Base-by-base conservation (phyloP, 2,329 filamentous ascomycete species). In the Teratosphaeria epicoccoides region DNA sequence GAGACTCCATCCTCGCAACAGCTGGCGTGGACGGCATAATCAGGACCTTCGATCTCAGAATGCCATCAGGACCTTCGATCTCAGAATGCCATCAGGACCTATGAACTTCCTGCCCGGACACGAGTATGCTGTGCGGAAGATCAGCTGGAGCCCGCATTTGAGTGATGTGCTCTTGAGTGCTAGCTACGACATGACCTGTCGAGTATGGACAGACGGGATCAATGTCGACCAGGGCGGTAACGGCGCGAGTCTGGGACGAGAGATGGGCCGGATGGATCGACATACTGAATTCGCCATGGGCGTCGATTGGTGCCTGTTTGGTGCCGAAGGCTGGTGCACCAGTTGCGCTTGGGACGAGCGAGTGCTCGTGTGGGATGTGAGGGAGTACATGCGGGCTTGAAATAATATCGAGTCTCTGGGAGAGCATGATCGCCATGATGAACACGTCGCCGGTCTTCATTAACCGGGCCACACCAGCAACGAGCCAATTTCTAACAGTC, bases 251-350 rank as follows among this genome's bases (percentile, higher is more conserved):
- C 53, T 65, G 24, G 65, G 61, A 10, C 73, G 77, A 23, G 84
- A 95, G 69, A 72, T 95, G 61, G 90, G 89, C 3, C 72, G 88
- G 37, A 96, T 98, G 90, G 89, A 87, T 52, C 74, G 82, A 17
- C 93, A 98, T 68, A 96, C 91, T 0, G 93, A 98, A 72, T 98
- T 98, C 63, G 89, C 86, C 9, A 95, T 89, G 3, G 93, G 93
- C 6, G 87, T 97, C 0, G 93, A 98, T 68, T 98, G 94, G 93
- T 98, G 93, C 71, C 70, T 98, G 44, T 98, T 98, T 69, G 93
- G 93, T 4, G 85, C 82, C 23, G 90, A 95, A 57, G 93, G 93
- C 4, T 98, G 93, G 93, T 90, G 90, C 59, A 90, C 93, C 2
- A 94, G 87, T 56, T 87, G 86, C 1, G 90, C 88, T 0, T 98